Conservation (phyloP, 108 stramenopile species). For the Craspedostauros australis region DNA sequence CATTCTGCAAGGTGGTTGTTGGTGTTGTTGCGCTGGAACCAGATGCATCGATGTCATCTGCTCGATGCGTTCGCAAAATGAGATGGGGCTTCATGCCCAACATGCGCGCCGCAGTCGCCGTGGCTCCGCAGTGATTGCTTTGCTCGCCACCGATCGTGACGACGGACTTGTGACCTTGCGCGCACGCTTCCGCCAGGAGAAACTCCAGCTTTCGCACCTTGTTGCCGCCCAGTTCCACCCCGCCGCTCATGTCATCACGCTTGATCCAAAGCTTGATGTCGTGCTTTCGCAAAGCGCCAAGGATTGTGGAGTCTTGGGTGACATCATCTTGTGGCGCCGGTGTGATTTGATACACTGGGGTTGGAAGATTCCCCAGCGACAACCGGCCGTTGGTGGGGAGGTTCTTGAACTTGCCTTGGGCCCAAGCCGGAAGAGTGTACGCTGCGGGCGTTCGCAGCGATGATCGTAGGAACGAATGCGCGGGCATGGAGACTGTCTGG, state of each 20-base stretch:
- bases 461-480: no score
- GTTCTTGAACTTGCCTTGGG: slow-evolving; percentile 8
- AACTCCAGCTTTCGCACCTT: slow-evolving; percentile 90
- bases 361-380: slow-evolving; percentile 61
- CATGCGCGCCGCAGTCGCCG: slow-evolving; percentile 76
- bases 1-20: slow-evolving; percentile 2
- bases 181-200: slow-evolving; percentile 75
- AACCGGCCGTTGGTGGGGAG: slow-evolving; percentile 34
- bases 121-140: slow-evolving; percentile 88
- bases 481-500: no score
- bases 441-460: no score
- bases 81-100: slow-evolving; percentile 73
- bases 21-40: no score
- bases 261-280: slow-evolving; percentile 55
- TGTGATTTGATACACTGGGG: slow-evolving; percentile 34
- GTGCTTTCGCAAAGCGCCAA: slow-evolving; percentile 27
- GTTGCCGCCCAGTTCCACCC: slow-evolving; percentile 81
- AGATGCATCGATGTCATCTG: slow-evolving; percentile 43
- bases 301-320: background rate
- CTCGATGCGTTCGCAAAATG: slow-evolving; percentile 61
- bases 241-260: slow-evolving; percentile 85
- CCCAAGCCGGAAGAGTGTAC: slow-evolving; percentile 56
- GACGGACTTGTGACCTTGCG: slow-evolving; percentile 43
- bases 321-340: background rate
- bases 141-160: slow-evolving; percentile 91